These are phyloP conservation scores for Colletotrichum chlorophyti DNA, from an alignment of 2,329 filamentous ascomycete species.

Conservation along the genomic window DNA sequence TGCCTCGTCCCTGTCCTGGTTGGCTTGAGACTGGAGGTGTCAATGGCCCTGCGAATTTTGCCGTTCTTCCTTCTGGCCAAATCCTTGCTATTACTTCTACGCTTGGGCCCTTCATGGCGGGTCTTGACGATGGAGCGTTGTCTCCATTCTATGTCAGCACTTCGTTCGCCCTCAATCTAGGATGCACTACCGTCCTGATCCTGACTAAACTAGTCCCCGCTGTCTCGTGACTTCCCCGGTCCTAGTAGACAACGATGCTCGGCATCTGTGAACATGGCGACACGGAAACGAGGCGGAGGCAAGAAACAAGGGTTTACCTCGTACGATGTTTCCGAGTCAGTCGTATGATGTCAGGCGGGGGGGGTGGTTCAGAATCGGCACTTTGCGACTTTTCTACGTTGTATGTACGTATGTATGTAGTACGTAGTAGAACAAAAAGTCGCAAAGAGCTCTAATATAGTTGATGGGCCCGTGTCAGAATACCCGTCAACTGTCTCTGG, in stretches of 20 bases:
- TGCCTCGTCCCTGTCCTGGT: background rate
- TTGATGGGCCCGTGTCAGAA: too few relatives aligned
- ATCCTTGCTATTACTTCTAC: slow-evolving; percentile 9
- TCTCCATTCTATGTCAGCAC: slow-evolving; percentile 1
- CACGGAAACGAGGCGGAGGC: background rate
- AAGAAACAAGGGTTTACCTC: background rate
- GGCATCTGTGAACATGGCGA: slow-evolving; percentile 14
- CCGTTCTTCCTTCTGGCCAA: slow-evolving; percentile 1
- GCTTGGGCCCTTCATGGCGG: slow-evolving; percentile 19
- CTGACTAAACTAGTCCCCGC: slow-evolving; percentile 19
- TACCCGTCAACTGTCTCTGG: too few relatives aligned
- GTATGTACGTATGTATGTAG: too few relatives aligned
- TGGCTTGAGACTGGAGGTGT: too few relatives aligned
- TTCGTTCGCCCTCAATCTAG: slow-evolving; percentile 1
- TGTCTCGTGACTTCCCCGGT: slow-evolving; percentile 16
- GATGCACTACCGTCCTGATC: slow-evolving; percentile 1
- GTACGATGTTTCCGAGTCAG: slow-evolving; percentile 24
- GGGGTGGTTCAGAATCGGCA: background rate
- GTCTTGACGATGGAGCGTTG: slow-evolving; percentile 1
- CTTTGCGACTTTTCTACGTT: too few relatives aligned
- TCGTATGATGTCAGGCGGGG: slow-evolving; percentile 10
- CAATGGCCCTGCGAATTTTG: too few relatives aligned
- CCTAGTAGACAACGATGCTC: slow-evolving; percentile 18
- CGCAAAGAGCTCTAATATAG: too few relatives aligned
- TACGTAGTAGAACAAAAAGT: too few relatives aligned